Evolutionary conservation across 2,329 filamentous ascomycete species (phyloP), one percentile per base, ranked within the genome.

Genomic region (Pseudocercospora fuligena): DNA sequence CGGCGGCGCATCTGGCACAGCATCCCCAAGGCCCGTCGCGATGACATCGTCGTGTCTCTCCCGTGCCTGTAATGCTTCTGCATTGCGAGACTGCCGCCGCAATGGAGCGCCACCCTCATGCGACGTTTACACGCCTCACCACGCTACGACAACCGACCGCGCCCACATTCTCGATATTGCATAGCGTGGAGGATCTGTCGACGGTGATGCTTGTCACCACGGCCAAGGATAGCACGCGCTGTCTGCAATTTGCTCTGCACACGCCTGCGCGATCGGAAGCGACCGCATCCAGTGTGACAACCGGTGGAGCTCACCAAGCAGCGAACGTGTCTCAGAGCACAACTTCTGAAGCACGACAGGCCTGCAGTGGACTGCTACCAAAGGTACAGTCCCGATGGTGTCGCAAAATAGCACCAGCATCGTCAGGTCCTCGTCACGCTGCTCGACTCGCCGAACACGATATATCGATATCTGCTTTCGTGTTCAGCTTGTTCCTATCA

Each of bases 241-340:
- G 12, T 23, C 47, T 23, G 21, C 31, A 33, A 12, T 27, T 27
- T 27, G 27, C 27, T 53, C 49, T 27, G 49, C 49, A 53, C 21
- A 53, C 14, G 2, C 12, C 21, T 53, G 9, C 21, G 49, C 27
- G 49, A 53, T 53, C 21, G 49, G 49, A 53, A 53, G 6, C 49
- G 49, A 33, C 47, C 49, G 49, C 25, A 53, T 53, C 49, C 19
- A 53, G 21, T 16, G 49, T 53, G 49, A 27, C 49, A 27, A 25
- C 21, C 49, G 49, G 49, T 53, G 49, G 49, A 53, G 49, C 49
- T 25, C 23, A 16, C 11, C 49, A n/a, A 59, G 29, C 12, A 36
- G 19, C 56, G 56, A 36, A 59, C 31, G 31, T 59, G 56, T 59
- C 56, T 59, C 49, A 53, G 49, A 53, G 49, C 49, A 53, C 49